Base-by-base conservation (phyloP, 1,284 basidiomycete species). In the Trametes hirsuta region DNA sequence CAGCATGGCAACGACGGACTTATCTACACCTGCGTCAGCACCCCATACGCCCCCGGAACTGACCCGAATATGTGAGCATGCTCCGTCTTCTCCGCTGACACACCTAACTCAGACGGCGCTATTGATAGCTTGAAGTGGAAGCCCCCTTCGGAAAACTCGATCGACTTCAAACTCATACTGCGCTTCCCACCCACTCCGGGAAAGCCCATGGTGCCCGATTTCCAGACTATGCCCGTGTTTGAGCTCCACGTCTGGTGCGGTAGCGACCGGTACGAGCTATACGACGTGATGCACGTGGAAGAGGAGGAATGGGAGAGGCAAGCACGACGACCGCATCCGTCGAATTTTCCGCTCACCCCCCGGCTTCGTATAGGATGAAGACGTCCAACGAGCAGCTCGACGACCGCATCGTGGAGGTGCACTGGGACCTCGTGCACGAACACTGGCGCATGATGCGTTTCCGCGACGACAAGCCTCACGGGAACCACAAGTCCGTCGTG, bases 1-100 rank as follows among this genome's bases (percentile, higher is more conserved):
- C 87, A 95, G 66, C 97, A 99, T 71, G 95, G 89, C 5, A 97
- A 93, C 68, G 97, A 99, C 70, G 97, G 97, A 0, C 85, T 99
- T 60, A 98, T 99, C 68, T 99, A 98, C 72, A 99, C 97, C 0
- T 93, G 93, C 69, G 91, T 92, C 9, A 91, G 86, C 71, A 87
- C 93, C 5, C 86, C 86, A 0, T 99, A 99, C 69, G 81, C 85
- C 3, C 81, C 91, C n/a, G 97, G 94, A 0, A 99, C 97, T 10
- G 97, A 99, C 72, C 76, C 77, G 6, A 94, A 94, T 65, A 96
- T 99, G 95, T 97, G 61, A 67, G 89, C 21, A 76, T 14, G 9
- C 30, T 41, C 48, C 42, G 25, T 11, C 35, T 44, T 47, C 41
- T n/a, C 35, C n/a, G 10, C 47, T 36, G 22, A 25, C 39, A 61